Conservation (phyloP, 176 grass and related monocot genomes). For the Oryza punctata region DNA sequence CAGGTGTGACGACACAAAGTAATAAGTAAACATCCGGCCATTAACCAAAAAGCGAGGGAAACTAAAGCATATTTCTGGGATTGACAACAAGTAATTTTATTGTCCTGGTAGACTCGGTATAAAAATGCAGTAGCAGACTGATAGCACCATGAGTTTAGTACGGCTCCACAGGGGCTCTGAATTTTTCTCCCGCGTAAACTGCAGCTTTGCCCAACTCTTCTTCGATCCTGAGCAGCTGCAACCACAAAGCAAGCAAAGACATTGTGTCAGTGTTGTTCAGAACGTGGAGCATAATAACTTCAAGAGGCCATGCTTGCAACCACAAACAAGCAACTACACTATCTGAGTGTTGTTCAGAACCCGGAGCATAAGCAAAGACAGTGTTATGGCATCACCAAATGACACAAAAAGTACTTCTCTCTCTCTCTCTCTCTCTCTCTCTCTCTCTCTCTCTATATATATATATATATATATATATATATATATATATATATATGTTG, state of each 20-base stretch:
- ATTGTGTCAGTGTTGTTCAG: background rate
- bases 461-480: too few relatives aligned
- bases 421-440: too few relatives aligned
- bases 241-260: background rate
- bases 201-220: constrained; percentile 78
- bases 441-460: too few relatives aligned
- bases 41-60: background rate
- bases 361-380: too few relatives aligned
- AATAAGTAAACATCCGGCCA: background rate
- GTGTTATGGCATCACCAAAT: background rate
- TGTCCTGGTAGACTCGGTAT: background rate
- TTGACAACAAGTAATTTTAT: constrained; percentile 16
- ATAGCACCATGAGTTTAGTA: constrained; percentile 42
- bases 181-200: constrained; percentile 79
- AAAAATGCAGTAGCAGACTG: constrained; percentile 9
- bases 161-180: constrained; percentile 87
- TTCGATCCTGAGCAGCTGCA: constrained; percentile 94
- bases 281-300: too few relatives aligned
- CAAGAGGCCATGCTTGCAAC: too few relatives aligned
- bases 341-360: background rate
- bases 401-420: background rate
- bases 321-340: too few relatives aligned
- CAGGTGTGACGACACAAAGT: background rate
- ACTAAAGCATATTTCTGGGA: background rate
- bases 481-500: too few relatives aligned